Conservation (phyloP, 352 stramenopile genomes). For the Globisporangium mamillatum region DNA sequence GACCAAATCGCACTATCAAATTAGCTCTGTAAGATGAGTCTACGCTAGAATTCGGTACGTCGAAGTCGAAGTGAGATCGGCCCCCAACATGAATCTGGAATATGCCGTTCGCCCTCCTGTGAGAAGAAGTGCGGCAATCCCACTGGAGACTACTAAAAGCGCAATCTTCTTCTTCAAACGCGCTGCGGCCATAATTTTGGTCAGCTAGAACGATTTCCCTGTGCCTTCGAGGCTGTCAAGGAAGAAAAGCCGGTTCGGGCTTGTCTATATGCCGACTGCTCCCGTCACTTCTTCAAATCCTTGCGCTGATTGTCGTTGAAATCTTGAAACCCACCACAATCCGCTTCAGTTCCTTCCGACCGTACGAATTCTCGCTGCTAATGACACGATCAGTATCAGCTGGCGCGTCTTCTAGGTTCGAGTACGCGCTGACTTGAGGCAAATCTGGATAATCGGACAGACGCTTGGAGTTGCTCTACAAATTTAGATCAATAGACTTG, state of each 20-base stretch:
- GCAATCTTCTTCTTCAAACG: background rate
- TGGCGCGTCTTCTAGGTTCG: background rate
- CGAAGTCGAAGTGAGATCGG: background rate
- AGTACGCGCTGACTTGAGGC: background rate
- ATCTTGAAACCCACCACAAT: background rate
- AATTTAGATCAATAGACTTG: background rate
- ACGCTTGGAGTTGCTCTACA: background rate
- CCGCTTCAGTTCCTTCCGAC: background rate
- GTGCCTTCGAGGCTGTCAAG: background rate
- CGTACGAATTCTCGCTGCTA: background rate
- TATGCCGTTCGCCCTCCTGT: background rate
- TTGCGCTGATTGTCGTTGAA: background rate
- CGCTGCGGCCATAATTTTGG: background rate
- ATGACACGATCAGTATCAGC: background rate
- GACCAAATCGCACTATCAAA: background rate
- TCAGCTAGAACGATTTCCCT: background rate
- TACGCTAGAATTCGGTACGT: background rate
- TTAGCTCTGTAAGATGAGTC: background rate
- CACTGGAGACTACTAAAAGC: constrained; percentile 8
- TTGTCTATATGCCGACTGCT: no score
- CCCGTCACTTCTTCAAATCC: background rate
- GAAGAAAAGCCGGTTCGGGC: background rate
- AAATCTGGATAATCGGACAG: background rate
- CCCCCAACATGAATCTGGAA: background rate
- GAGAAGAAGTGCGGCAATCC: constrained; percentile 33